phyloP scores from a whole-genome alignment of 768 basidiomycete genomes.

The Leccinum truebloodii region DNA sequence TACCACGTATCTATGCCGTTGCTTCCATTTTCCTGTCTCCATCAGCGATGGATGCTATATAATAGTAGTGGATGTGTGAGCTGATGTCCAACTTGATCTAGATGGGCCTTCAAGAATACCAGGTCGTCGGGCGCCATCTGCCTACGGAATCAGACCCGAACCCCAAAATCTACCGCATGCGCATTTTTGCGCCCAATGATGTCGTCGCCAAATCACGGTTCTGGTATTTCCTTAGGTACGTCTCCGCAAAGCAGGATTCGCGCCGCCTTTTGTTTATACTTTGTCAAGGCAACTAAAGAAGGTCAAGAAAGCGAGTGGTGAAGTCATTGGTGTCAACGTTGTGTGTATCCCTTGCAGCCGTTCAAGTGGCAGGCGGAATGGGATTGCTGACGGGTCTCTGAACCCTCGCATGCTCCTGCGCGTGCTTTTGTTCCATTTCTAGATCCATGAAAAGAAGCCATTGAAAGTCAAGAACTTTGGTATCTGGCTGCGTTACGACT shows the following conservation, averaged over 20 bases:
- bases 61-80: constrained; percentile 19
- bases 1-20: background rate
- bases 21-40: background rate
- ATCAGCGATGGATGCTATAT: constrained; percentile 35
- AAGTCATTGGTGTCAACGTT: constrained; percentile 97
- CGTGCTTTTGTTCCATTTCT: constrained; percentile 32
- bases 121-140: constrained; percentile 96
- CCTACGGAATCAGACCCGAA: constrained; percentile 91
- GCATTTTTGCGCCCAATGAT: constrained; percentile 98
- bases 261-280: background rate
- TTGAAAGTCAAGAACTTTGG: constrained; percentile 99
- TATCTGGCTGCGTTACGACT: constrained; percentile 99
- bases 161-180: constrained; percentile 99
- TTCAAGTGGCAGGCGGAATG: constrained; percentile 88
- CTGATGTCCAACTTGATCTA: constrained; percentile 28
- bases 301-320: constrained; percentile 99
- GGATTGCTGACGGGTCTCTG: constrained; percentile 50
- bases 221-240: constrained; percentile 98
- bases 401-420: constrained; percentile 10
- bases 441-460: constrained; percentile 98
- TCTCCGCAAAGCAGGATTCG: background rate
- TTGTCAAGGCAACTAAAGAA: constrained; percentile 85
- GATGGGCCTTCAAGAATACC: constrained; percentile 90
- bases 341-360: constrained; percentile 79
- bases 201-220: constrained; percentile 99